A percentile compares a stretch with the other conserved stretches of the same genome.
Conservation (phyloP, 108 stramenopile genomes). For the Tribonema minus region DNA sequence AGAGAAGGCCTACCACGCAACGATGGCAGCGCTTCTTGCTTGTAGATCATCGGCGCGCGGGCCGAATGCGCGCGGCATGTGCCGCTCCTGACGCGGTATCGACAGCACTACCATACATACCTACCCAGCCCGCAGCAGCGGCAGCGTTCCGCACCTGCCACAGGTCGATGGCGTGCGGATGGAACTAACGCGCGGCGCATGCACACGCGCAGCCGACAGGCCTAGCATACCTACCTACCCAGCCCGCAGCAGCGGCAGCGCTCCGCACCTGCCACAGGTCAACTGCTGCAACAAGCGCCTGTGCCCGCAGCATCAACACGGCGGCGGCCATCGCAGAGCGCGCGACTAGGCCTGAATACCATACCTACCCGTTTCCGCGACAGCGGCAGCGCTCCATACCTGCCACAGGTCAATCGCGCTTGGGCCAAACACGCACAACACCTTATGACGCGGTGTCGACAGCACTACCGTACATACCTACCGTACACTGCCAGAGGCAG, state of each 20-base stretch:
- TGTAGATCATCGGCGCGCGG: not conserved
- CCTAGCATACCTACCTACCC: not conserved
- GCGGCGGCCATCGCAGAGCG: too few species aligned
- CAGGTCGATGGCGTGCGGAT: not conserved
- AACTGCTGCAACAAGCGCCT: too few species aligned
- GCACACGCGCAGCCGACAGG: too few species aligned
- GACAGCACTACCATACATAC: not conserved
- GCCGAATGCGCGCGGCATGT: not conserved
- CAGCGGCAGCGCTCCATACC: not conserved
- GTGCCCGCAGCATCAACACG: too few species aligned
- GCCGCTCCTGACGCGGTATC: not conserved
- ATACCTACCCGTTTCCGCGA: not conserved
- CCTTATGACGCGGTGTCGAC: not conserved
- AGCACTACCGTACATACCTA: not conserved
- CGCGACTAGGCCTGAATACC: too few species aligned
- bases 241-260: too few species aligned
- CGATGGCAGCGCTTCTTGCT: not conserved
- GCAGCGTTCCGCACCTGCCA: not conserved
- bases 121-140: not conserved
- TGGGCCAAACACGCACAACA: not conserved
- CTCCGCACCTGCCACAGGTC: too few species aligned
- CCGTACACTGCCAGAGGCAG: not conserved
- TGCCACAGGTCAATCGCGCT: not conserved
- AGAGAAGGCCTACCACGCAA: not conserved
- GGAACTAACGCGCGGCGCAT: constrained; percentile 55